phyloP scores from a whole-genome alignment of 768 basidiomycete species.

The Stropharia rugosoannulata region DNA sequence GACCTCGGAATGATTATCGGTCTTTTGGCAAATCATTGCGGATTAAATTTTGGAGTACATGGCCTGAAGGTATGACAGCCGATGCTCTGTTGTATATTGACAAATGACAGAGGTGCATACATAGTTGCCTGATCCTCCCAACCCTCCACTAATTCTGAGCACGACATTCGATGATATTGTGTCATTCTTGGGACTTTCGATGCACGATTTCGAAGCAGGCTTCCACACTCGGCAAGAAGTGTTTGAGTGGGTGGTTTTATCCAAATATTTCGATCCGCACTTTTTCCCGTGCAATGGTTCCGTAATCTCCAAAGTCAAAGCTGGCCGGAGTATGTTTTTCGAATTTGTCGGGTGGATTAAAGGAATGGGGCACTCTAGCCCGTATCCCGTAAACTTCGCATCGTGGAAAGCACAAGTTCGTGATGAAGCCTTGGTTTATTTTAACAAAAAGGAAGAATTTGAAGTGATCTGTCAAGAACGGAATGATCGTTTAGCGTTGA shows the following conservation, averaged over 20 bases:
- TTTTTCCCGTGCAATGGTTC: slow-evolving; percentile 33
- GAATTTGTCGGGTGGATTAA: slow-evolving; percentile 55
- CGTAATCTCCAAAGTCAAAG: slow-evolving; percentile 41
- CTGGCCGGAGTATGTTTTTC: slow-evolving; percentile 55
- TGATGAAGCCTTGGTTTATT: slow-evolving; percentile 50
- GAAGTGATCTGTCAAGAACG: slow-evolving; percentile 33
- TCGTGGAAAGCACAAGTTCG: slow-evolving; percentile 22
- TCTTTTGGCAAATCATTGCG: slow-evolving; percentile 48
- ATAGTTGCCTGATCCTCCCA: slow-evolving; percentile 38
- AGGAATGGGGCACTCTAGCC: background rate
- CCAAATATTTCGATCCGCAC: slow-evolving; percentile 50
- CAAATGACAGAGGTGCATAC: background rate
- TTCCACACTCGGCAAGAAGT: slow-evolving; percentile 53
- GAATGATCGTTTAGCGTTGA: slow-evolving; percentile 31
- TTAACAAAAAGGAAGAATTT: slow-evolving; percentile 50
- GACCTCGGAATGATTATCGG: slow-evolving; percentile 73
- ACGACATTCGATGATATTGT: slow-evolving; percentile 48
- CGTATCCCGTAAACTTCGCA: background rate
- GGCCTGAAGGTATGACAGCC: slow-evolving; percentile 53
- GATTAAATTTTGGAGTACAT: slow-evolving; percentile 47
- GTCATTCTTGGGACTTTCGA: slow-evolving; percentile 56
- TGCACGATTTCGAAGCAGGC: slow-evolving; percentile 48
- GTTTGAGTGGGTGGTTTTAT: slow-evolving; percentile 58
- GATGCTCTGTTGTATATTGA: background rate
- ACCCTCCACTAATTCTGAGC: slow-evolving; percentile 51